phyloP scores from a whole-genome alignment of 805 yeast genomes.

The Saccharomycopsis sp. region DNA sequence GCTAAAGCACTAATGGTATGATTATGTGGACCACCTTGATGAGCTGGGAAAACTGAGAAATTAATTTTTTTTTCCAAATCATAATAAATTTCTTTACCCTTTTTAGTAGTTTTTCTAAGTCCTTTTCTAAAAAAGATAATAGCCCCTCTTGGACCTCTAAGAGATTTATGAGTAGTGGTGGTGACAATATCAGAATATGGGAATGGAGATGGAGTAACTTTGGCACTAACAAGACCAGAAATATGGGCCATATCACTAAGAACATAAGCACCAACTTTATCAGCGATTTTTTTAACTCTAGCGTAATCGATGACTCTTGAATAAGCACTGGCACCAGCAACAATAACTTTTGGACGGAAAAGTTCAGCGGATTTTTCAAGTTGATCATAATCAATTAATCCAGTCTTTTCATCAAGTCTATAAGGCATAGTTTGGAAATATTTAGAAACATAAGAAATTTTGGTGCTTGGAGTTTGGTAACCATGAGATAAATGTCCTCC shows the following conservation, averaged over 20 bases:
- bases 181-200: constrained; percentile 97
- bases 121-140: constrained; percentile 99
- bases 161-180: constrained; percentile 96
- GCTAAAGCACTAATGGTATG: constrained; percentile 98
- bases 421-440: constrained; percentile 99
- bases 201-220: constrained; percentile 92
- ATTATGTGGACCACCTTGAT: constrained; percentile 99
- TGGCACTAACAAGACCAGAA: constrained; percentile 92
- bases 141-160: constrained; percentile 99
- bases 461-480: constrained; percentile 83
- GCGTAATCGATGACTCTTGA: constrained; percentile 93
- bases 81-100: constrained; percentile 85
- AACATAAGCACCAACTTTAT: constrained; percentile 93
- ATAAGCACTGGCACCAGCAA: constrained; percentile 98
- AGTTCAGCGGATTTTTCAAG: constrained; percentile 83
- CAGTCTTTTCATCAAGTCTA: constrained; percentile 85
- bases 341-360: constrained; percentile 92
- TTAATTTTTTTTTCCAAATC: constrained; percentile 93
- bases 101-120: constrained; percentile 71
- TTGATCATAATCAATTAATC: constrained; percentile 91
- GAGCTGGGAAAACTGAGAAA: constrained; percentile 99
- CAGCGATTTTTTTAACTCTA: constrained; percentile 94
- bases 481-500: constrained; percentile 99
- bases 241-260: constrained; percentile 98
- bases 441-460: constrained; percentile 91